Evolutionary conservation across 2,329 filamentous ascomycete species (phyloP).

Genomic region (Pyricularia sp.): DNA sequence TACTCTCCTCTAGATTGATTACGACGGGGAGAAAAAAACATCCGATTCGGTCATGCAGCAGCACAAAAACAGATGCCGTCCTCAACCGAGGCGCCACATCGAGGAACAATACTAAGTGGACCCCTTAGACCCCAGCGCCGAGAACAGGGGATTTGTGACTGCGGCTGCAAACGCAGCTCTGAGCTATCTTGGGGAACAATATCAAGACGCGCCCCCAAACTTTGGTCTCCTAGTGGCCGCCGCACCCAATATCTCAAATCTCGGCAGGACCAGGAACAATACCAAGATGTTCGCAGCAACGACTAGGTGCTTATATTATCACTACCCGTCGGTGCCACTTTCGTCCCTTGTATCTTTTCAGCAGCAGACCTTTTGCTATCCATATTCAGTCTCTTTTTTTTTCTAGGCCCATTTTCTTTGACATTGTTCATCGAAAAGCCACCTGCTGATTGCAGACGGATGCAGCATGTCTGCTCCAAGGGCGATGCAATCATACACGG

Average conservation of each 20-base stretch:
- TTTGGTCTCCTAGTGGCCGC: neutral
- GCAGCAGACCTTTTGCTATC: neutral
- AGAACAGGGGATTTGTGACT: neutral
- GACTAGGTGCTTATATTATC: neutral
- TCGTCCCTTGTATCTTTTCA: neutral
- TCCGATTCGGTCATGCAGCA: neutral
- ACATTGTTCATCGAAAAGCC: neutral
- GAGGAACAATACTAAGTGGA: slow-evolving; percentile 1
- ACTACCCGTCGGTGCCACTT: neutral
- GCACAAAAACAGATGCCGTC: neutral
- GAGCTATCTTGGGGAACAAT: neutral
- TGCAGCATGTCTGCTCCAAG: neutral
- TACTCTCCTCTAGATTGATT: neutral
- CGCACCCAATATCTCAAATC: neutral
- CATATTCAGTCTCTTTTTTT: neutral
- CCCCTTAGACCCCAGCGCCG: neutral
- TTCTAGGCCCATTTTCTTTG: neutral
- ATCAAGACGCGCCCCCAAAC: neutral
- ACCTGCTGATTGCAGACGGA: neutral
- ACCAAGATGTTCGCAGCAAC: neutral
- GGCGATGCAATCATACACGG: neutral
- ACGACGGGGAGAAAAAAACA: neutral
- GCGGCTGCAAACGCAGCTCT: neutral
- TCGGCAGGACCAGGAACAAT: neutral
- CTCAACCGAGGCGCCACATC: neutral